Evolutionary conservation across 495 filamentous ascomycete species (phyloP), one percentile per base, ranked within the genome.

Genomic region (Jackrogersella minutella): DNA sequence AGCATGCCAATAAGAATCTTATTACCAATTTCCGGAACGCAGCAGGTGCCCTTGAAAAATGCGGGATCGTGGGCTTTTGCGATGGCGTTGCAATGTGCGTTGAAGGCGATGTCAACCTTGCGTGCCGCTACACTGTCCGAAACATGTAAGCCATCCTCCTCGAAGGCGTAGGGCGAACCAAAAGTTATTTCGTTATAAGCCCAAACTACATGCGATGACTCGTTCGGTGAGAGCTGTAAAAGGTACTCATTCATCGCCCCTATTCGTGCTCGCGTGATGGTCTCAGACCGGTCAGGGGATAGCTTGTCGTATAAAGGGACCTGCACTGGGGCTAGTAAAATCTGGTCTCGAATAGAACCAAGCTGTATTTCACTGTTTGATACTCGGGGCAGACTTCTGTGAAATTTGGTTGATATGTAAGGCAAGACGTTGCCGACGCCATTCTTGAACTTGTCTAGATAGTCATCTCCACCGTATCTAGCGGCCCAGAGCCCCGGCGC

Each of bases 1-100:
- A 11, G 17, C 81, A 66, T 0, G 73, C 60, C 14, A 74, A 54
- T 77, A 1, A 76, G 50, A 54, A 66, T 66, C 34, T 70, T 72
- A 14, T 72, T 72, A 0, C 43, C 49, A 6, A 63, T 41, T 58
- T 86, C 84, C 26, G 69, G 76, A 44, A 73, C 81, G 65, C 87
- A 90, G 73, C 87, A 90, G 3, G 87, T 89, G 21, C 81, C 78
- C 58, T 84, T 78, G 66, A 81, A 81, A 1, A 81, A 81, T n/a
- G n/a, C n/a, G 64, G 81, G 82, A 21, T 74, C 71, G 57, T 70
- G 69, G 7, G 68, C 57, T n/a, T 73, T 62, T 24, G 76, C 64
- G 57, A 77, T 73, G 3, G 75, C 60, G 71, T 88, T 89, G 73
- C 87, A 89, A 60, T 78, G 82, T 22, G 83, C 61, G 56, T 88